Base-by-base conservation (phyloP, 2,329 filamentous ascomycete species). In the Periconia macrospinosa region DNA sequence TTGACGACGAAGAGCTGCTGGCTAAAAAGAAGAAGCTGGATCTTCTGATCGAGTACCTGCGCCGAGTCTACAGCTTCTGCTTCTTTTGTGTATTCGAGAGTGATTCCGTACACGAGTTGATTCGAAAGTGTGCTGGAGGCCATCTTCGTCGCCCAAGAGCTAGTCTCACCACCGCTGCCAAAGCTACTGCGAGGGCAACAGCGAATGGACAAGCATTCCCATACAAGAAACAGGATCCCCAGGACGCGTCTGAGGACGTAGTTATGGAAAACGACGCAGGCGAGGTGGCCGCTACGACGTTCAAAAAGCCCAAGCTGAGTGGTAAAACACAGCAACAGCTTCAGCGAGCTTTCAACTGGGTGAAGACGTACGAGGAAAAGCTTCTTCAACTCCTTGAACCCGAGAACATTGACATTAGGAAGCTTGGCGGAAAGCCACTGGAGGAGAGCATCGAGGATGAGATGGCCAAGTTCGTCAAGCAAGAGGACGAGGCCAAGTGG, bases 61-160 rank as follows among this genome's bases (percentile, higher is more conserved):
- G 94, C 49, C 88, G 94, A 15, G 94, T 99, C 49, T 96, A 95
- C 82, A 97, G 94, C 76, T 97, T 99, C 78, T 99, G 94, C 79
- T 97, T 99, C 81, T 99, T 97, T 79, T 99, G 94, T 73, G 95
- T 99, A 6, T 97, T 99, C 63, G 94, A 99, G 76, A 94, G 92
- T 69, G 94, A 99, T 74, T 97, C 93, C 0, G 88, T 97, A 19
- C 94, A 99, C 68, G 94, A 99, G 76, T 81, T 99, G 61, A 92
- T 91, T 41, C 87, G 94, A 55, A 97, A 99, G 76, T 99, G 94
- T 66, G 92, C 94, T 23, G 94, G 94, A 41, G 94, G 94, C n/a
- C 94, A 99, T 79, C 85, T 99, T 57, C 91, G 94, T 58, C 88
- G 94, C 46, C 94, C 94, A 40, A 85, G 92, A 53, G 89, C 89